phyloP scores from a whole-genome alignment of 805 yeast genomes.

The Spathaspora girioi region DNA sequence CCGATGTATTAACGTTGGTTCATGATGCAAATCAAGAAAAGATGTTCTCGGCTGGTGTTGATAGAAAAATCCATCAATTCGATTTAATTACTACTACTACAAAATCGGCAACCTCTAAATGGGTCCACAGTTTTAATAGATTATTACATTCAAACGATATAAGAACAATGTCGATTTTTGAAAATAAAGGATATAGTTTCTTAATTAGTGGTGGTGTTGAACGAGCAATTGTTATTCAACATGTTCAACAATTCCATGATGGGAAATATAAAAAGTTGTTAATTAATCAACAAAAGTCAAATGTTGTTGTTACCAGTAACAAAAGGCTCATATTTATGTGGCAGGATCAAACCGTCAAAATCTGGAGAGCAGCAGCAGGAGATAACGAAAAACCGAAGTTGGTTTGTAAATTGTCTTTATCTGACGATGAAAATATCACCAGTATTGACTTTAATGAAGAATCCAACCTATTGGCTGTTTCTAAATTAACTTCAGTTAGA shows the following conservation, averaged over 20 bases:
- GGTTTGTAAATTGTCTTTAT: constrained; percentile 59
- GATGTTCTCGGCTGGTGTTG: constrained; percentile 89
- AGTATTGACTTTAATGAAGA: constrained; percentile 61
- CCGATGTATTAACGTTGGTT: constrained; percentile 78
- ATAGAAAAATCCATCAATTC: constrained; percentile 81
- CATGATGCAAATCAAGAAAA: constrained; percentile 57
- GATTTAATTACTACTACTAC: constrained; percentile 33
- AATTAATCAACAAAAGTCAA: constrained; percentile 53
- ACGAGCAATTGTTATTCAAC: constrained; percentile 60
- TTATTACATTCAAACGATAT: constrained; percentile 84
- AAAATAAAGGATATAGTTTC: constrained; percentile 62
- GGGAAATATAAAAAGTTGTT: constrained; percentile 73
- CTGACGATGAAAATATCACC: constrained; percentile 79
- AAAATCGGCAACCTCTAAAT: constrained; percentile 38
- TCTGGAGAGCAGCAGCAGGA: constrained; percentile 62
- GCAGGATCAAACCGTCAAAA: constrained; percentile 76
- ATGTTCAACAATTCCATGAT: constrained; percentile 63
- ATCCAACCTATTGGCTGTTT: constrained; percentile 66
- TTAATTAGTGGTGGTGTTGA: constrained; percentile 85
- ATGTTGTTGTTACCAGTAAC: constrained; percentile 44
- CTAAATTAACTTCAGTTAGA: constrained; percentile 65
- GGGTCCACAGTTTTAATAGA: constrained; percentile 77
- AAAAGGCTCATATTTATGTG: constrained; percentile 64
- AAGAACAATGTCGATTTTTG: constrained; percentile 68
- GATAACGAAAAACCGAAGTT: constrained; percentile 45